Conservation (phyloP, 1,284 basidiomycete species). For the Rhodotorula sp. region DNA sequence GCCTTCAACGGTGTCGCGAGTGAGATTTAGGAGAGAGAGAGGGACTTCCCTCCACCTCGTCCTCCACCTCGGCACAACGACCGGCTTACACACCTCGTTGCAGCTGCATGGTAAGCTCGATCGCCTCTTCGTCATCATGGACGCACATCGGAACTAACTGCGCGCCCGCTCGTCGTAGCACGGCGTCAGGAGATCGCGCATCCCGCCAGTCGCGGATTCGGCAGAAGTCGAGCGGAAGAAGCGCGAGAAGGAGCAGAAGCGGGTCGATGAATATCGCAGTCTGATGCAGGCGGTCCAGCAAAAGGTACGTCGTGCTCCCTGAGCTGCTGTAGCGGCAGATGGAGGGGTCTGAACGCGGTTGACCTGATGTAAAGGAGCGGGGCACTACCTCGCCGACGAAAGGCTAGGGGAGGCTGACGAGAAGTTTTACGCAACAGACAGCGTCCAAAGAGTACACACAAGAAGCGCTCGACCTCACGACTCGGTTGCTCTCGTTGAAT, state of each 20-base stretch:
- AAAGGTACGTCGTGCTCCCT: slow-evolving; percentile 60
- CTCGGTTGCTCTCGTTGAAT: slow-evolving; percentile 37
- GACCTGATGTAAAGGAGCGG: slow-evolving; percentile 59
- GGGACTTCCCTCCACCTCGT: neutral
- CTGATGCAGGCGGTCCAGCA: slow-evolving; percentile 65
- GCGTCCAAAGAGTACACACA: slow-evolving; percentile 52
- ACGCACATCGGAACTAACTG: too few species aligned
- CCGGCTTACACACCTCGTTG: neutral
- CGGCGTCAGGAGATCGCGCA: slow-evolving; percentile 65
- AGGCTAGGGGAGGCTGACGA: neutral
- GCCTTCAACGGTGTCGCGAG: too few species aligned
- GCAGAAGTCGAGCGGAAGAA: slow-evolving; percentile 38
- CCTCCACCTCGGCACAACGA: neutral
- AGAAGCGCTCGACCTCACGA: slow-evolving; percentile 61
- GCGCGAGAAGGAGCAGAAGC: slow-evolving; percentile 61
- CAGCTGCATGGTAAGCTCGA: neutral
- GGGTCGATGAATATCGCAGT: slow-evolving; percentile 71
- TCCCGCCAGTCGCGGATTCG: slow-evolving; percentile 36
- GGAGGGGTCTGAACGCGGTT: neutral
- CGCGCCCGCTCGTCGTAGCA: slow-evolving; percentile 57
- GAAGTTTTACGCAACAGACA: neutral
- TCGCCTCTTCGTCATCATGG: too few species aligned
- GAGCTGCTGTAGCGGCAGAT: neutral
- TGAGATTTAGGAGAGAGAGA: neutral
- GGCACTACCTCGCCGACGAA: neutral